phyloP scores from a whole-genome alignment of 2,329 filamentous ascomycete species.

The Cladosporium halotolerans region DNA sequence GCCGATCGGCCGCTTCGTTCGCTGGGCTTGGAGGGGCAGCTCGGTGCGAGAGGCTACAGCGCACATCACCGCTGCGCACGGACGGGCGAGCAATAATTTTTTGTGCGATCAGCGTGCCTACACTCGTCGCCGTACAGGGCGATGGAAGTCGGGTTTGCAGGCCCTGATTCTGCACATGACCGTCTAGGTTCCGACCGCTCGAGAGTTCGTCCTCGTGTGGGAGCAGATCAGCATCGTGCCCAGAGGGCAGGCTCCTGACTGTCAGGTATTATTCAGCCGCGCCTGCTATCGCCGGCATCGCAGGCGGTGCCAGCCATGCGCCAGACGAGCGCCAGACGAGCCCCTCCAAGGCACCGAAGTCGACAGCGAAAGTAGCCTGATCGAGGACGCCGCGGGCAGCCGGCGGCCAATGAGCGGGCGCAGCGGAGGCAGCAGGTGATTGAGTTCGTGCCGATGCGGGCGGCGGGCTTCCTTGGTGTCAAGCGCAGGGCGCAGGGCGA shows the following conservation, averaged over 20 bases:
- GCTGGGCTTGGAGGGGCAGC: slow-evolving; percentile 4
- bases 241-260: not conserved
- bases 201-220: not conserved
- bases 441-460: no score
- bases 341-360: slow-evolving; percentile 1
- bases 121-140: not conserved
- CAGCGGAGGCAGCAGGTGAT: no score
- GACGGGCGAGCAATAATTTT: not conserved
- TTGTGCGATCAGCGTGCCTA: not conserved
- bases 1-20: slow-evolving; percentile 1
- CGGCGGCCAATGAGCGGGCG: not conserved
- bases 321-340: not conserved
- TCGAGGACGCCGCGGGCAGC: not conserved
- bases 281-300: slow-evolving; percentile 7
- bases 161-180: slow-evolving; percentile 1
- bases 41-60: slow-evolving; percentile 1
- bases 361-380: slow-evolving; percentile 3
- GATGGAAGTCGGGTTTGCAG: not conserved
- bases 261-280: slow-evolving; percentile 7
- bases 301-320: not conserved
- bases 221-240: not conserved
- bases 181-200: not conserved
- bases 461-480: not conserved
- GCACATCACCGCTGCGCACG: slow-evolving; percentile 3
- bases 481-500: not conserved